Evolutionary conservation across 192 early-diverging fungal species (phyloP), one percentile per base, ranked within the genome.

Genomic region (Backusella mclennaniae): DNA sequence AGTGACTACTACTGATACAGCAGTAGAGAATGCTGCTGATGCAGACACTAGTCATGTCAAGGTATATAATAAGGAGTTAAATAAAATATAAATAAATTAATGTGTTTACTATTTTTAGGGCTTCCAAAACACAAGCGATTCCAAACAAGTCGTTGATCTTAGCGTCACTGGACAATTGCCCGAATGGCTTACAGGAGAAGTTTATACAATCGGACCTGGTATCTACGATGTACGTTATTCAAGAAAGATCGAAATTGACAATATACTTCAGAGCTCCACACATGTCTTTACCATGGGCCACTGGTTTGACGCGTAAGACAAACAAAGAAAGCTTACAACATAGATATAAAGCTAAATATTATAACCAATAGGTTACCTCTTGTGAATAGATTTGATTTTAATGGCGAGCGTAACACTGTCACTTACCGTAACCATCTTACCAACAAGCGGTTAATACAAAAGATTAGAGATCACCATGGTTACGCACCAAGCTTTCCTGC

Each of bases 401-500:
- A 90, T 31, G 88, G 89, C 11, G 73, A 68, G 14, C 81, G 66
- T 70, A 88, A 88, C 69, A 85, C 77, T 15, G 85, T 94, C 70
- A 85, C 77, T 66, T 90, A 93, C 78, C 83, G 89, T 29, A 89
- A 90, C 35, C 85, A 87, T 14, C 82, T 90, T 66, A 85, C 90
- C 19, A 89, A 85, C 23, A 87, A 87, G 74, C 89, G 89, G 42
- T 77, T 87, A 39, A 84, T 89, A 29, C 66, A 80, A 11, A 92
- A 91, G 73, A 90, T 94, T 59, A 87, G 92, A 31, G 86, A 88
- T 79, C 88, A 89, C 76, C 93, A 94, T 77, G 93, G 93, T 33
- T 86, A 90, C 69, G 84, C 85, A n/a, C 90, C 93, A 52, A 85
- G 83, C 56, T 86, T 90, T 35, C 91, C 93, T 6, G 91, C 88